phyloP scores from a whole-genome alignment of 306 rosid genomes.

The Ceratonia siliqua region DNA sequence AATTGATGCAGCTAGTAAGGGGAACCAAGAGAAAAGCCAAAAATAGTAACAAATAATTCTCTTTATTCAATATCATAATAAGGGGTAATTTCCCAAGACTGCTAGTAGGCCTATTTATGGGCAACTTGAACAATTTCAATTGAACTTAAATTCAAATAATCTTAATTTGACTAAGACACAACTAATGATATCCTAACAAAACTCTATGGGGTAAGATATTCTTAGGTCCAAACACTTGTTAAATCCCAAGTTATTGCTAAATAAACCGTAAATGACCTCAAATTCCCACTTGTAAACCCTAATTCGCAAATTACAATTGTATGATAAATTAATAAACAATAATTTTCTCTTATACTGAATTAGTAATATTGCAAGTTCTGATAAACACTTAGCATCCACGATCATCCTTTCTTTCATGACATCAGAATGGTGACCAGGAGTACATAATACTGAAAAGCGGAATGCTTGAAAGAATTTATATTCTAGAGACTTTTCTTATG shows the following conservation, averaged over 20 bases:
- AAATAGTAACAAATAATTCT: too few relatives aligned
- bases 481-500: constrained; percentile 21
- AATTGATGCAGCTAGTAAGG: too few relatives aligned
- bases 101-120: not conserved
- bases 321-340: not conserved
- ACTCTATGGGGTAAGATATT: not conserved
- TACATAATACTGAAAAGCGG: constrained; percentile 9
- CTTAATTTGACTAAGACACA: not conserved
- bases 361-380: not conserved
- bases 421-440: constrained; percentile 3
- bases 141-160: not conserved
- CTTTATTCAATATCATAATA: too few relatives aligned
- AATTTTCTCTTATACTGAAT: not conserved
- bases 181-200: not conserved
- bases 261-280: not conserved
- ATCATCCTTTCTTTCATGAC: constrained; percentile 14
- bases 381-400: not conserved
- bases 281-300: not conserved
- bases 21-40: too few relatives aligned
- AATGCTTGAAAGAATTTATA: constrained; percentile 23
- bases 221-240: not conserved
- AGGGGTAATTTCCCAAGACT: too few relatives aligned
- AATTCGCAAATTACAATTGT: not conserved
- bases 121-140: not conserved
- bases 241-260: not conserved